These are phyloP conservation scores for Euphrasia arctica DNA, from an alignment of 305 asterid genomes.

Conservation along the genomic window DNA sequence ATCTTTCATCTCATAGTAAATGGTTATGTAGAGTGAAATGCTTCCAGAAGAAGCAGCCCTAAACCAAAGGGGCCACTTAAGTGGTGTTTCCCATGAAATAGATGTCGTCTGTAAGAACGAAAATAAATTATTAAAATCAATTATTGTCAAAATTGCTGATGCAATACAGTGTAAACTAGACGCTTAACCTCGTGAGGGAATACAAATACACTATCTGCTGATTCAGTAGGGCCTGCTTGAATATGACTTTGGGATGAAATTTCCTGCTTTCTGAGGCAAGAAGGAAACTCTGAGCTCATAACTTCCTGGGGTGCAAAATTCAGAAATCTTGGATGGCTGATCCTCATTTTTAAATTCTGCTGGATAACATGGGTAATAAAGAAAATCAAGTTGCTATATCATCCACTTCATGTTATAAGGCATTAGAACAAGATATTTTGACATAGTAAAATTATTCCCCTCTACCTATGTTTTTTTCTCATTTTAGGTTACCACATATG, in stretches of 20 bases:
- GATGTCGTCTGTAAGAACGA: conserved; percentile 47
- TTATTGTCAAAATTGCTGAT: conserved; percentile 24
- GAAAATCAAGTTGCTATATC: conserved; percentile 27
- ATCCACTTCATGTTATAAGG: conserved; percentile 17
- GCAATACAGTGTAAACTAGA: conserved; percentile 20
- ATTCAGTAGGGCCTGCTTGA: conserved; percentile 34
- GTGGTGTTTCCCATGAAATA: conserved; percentile 52
- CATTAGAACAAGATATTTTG: conserved; percentile 15
- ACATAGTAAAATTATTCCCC: no score
- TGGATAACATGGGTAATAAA: conserved; percentile 28
- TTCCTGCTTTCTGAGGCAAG: conserved; percentile 55
- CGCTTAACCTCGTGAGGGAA: conserved; percentile 70
- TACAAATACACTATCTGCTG: conserved; percentile 40
- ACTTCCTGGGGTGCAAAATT: conserved; percentile 64
- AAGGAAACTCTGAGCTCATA: conserved; percentile 65
- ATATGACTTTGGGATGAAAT: conserved; percentile 36
- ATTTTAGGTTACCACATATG: no score
- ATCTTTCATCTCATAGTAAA: conserved; percentile 87
- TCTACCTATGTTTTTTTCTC: no score
- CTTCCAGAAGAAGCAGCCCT: conserved; percentile 95
- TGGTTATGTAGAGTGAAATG: conserved; percentile 53
- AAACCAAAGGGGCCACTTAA: conserved; percentile 92
- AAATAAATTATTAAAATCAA: conserved; percentile 23
- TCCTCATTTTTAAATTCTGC: conserved; percentile 94
- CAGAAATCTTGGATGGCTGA: conserved; percentile 81